Evolutionary conservation across 78 protist genomes (phyloP).

Genomic region (Pelomyxa schiedti): DNA sequence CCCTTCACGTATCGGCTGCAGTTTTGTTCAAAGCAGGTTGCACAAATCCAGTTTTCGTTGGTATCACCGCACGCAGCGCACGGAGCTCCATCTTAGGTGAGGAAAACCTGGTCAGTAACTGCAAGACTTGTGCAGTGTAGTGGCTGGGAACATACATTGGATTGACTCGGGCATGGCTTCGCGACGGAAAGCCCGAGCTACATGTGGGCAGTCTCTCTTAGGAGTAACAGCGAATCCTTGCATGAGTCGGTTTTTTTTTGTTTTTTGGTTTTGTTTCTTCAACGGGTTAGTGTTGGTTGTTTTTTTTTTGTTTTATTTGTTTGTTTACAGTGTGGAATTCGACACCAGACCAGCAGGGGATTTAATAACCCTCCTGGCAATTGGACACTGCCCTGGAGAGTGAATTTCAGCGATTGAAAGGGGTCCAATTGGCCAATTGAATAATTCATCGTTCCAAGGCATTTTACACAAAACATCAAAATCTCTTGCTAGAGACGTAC

Average conservation of each 20-base stretch:
- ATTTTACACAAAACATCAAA: too few species aligned
- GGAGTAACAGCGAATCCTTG: background rate
- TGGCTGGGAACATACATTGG: background rate
- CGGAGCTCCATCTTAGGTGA: background rate
- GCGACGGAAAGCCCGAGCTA: background rate
- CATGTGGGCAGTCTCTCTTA: background rate
- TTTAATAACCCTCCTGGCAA: too few species aligned
- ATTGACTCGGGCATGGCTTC: background rate
- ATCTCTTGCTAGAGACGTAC: too few species aligned
- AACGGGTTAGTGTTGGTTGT: too few species aligned
- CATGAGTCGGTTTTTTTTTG: background rate
- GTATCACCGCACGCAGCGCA: background rate
- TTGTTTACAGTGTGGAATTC: too few species aligned
- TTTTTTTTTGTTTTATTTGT: too few species aligned
- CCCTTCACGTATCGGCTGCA: background rate
- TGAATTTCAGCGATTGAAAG: too few species aligned
- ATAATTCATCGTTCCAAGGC: too few species aligned
- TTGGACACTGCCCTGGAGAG: too few species aligned
- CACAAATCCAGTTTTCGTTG: background rate
- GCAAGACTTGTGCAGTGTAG: background rate
- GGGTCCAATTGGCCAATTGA: too few species aligned
- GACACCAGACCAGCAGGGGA: too few species aligned
- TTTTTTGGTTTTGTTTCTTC: too few species aligned
- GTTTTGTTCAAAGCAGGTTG: background rate
- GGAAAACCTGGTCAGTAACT: background rate